Conservation (phyloP, 2,329 filamentous ascomycete species). For the Aphanocladium album region DNA sequence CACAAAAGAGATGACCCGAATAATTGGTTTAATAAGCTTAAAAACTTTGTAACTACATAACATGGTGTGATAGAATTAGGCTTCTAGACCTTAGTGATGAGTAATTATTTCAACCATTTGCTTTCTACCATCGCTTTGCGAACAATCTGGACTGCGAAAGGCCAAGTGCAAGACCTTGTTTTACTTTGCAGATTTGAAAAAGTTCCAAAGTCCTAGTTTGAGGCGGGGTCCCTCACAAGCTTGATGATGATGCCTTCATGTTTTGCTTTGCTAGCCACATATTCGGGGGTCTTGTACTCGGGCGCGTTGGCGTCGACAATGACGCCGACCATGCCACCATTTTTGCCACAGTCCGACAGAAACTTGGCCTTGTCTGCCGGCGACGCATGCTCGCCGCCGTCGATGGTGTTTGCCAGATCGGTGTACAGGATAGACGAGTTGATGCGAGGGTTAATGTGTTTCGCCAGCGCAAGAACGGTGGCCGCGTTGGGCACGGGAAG, state of each 20-base stretch:
- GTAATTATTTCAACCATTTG: too few species aligned
- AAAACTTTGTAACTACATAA: too few species aligned
- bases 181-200: too few species aligned
- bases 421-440: slow-evolving; percentile 21
- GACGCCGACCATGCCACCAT: slow-evolving; percentile 21
- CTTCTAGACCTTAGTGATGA: too few species aligned
- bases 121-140: too few species aligned
- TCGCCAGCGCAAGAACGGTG: slow-evolving; percentile 20
- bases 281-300: slow-evolving; percentile 17
- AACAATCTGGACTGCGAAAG: too few species aligned
- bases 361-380: slow-evolving; percentile 3
- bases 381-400: slow-evolving; percentile 17
- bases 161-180: too few species aligned
- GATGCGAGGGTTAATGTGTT: slow-evolving; percentile 20
- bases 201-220: too few species aligned
- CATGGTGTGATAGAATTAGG: too few species aligned
- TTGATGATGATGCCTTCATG: slow-evolving; percentile 24
- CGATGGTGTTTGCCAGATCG: slow-evolving; percentile 25
- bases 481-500: slow-evolving; percentile 14
- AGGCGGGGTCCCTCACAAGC: slow-evolving; percentile 20
- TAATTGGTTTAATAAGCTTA: too few species aligned
- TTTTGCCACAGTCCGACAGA: slow-evolving; percentile 24
- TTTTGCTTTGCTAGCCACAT: slow-evolving; percentile 16
- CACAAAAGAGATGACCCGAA: too few species aligned
- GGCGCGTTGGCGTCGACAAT: slow-evolving; percentile 14